These are phyloP conservation scores for Spathaspora girioi DNA, from an alignment of 805 yeast genomes.

Conservation along the genomic window DNA sequence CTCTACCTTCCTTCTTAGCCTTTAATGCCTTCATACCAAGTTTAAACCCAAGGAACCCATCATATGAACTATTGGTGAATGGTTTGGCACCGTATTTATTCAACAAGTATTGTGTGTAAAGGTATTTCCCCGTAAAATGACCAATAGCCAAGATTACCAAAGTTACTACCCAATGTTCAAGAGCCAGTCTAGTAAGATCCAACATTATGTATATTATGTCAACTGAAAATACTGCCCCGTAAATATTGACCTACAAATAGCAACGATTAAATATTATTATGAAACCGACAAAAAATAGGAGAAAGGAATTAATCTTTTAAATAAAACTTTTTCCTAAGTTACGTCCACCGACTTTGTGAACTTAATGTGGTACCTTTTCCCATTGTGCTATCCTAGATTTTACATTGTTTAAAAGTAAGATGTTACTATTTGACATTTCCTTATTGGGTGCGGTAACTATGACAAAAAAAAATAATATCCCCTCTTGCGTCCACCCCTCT, in stretches of 20 bases:
- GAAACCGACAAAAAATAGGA: neutral
- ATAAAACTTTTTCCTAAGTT: neutral
- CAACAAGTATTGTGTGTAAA: constrained; percentile 1
- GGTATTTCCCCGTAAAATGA: neutral
- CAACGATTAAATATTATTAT: neutral
- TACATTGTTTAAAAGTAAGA: neutral
- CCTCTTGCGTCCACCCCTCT: neutral
- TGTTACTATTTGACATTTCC: neutral
- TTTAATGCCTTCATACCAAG: constrained; percentile 9
- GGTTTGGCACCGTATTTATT: constrained; percentile 14
- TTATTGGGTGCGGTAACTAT: neutral
- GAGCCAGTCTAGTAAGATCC: neutral
- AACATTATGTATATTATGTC: neutral
- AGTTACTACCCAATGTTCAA: constrained; percentile 5
- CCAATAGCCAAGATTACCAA: neutral
- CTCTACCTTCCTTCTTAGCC: constrained; percentile 14
- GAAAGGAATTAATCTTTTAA: neutral
- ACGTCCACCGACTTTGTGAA: neutral
- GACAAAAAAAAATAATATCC: neutral
- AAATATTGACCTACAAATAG: too few relatives aligned
- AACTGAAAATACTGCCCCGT: too few relatives aligned
- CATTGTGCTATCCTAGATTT: neutral
- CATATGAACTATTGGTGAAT: constrained; percentile 4
- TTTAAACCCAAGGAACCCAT: constrained; percentile 19
- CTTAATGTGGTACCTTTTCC: neutral